Percentiles rank a stretch among this genome's conserved stretches.
phyloP scores from a whole-genome alignment of 176 grass and related monocot species.

The Eremochloa ophiuroides region DNA sequence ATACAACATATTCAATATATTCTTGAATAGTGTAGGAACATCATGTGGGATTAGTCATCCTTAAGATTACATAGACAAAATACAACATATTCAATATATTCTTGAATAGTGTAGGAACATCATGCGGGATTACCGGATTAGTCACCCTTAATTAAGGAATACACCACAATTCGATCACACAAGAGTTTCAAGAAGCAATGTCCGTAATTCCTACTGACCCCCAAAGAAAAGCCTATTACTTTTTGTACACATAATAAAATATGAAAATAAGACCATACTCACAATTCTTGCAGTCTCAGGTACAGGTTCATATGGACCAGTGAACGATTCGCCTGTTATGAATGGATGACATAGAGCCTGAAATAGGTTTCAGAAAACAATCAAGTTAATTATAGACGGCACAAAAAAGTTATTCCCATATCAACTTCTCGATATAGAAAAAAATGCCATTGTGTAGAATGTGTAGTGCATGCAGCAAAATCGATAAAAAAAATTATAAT shows the following conservation, averaged over 20 bases:
- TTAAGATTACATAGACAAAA: too few species aligned
- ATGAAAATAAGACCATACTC: conserved; percentile 39
- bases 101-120: not conserved
- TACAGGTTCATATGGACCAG: conserved; percentile 53
- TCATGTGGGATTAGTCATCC: not conserved
- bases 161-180: not conserved
- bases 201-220: not conserved
- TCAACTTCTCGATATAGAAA: not conserved
- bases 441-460: not conserved
- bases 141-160: not conserved
- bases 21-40: not conserved
- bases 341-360: conserved; percentile 91
- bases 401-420: not conserved
- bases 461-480: not conserved
- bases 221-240: not conserved
- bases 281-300: conserved; percentile 95
- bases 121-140: not conserved
- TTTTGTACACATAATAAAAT: not conserved
- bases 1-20: too few species aligned
- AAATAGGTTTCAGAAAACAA: conserved; percentile 40
- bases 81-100: too few species aligned
- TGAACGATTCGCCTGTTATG: conserved; percentile 77
- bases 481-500: not conserved
- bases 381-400: conserved; percentile 12
- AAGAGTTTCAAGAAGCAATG: conserved; percentile 12